These are phyloP conservation scores for Aspergillus vadensis DNA, from an alignment of 2,329 filamentous ascomycete species.

Conservation along the genomic window DNA sequence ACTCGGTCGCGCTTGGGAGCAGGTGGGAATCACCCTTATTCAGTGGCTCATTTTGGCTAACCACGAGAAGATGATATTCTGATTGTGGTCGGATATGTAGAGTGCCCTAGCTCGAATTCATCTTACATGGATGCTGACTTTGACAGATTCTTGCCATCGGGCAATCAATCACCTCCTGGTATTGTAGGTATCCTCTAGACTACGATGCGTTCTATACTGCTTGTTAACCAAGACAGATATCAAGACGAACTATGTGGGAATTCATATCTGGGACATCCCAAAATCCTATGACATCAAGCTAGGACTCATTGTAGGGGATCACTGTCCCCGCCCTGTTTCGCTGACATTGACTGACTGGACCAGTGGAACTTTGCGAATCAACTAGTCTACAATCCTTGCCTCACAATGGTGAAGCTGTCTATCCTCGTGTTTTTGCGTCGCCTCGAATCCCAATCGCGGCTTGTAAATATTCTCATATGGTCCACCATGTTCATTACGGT, in stretches of 20 bases:
- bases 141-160: slow-evolving; percentile 23
- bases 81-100: slow-evolving; percentile 28
- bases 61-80: slow-evolving; percentile 25
- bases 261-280: slow-evolving; percentile 28
- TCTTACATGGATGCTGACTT: background rate
- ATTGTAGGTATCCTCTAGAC: slow-evolving; percentile 21
- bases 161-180: slow-evolving; percentile 29
- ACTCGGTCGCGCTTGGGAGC: slow-evolving; percentile 22
- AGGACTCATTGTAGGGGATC: slow-evolving; percentile 19
- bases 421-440: slow-evolving; percentile 35
- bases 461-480: slow-evolving; percentile 27
- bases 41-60: background rate
- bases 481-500: slow-evolving; percentile 22
- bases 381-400: slow-evolving; percentile 33
- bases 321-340: background rate
- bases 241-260: slow-evolving; percentile 30
- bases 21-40: slow-evolving; percentile 16
- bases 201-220: too few species aligned
- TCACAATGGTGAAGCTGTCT: slow-evolving; percentile 34
- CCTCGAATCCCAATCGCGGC: slow-evolving; percentile 28
- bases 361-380: slow-evolving; percentile 32
- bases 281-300: slow-evolving; percentile 16
- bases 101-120: background rate
- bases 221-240: slow-evolving; percentile 19
- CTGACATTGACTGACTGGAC: background rate